Percentiles rank a stretch among this genome's conserved stretches.
Conservation (phyloP, 2,329 filamentous ascomycete species). For the Myriosclerotinia curreyana region DNA sequence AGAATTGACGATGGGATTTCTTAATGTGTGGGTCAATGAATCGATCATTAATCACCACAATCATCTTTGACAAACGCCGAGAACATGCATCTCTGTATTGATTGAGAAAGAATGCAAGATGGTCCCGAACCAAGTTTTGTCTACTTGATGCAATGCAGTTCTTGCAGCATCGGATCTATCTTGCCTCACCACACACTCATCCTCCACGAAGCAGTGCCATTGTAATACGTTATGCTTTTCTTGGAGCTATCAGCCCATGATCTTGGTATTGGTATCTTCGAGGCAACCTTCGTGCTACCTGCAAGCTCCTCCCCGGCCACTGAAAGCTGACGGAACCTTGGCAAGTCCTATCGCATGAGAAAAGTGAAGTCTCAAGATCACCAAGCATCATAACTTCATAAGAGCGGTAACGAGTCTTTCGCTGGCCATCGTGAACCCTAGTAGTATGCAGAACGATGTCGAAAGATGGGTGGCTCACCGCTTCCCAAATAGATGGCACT, state of each 20-base stretch:
- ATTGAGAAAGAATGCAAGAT: not conserved
- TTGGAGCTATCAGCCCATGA: not conserved
- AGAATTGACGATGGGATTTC: not conserved
- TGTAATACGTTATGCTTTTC: not conserved
- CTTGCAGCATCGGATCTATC: not conserved
- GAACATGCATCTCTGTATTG: not conserved
- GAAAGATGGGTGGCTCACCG: not conserved
- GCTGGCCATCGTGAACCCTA: not conserved
- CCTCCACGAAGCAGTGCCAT: not conserved
- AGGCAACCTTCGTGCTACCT: not conserved
- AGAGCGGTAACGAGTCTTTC: not conserved
- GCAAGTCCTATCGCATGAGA: not conserved
- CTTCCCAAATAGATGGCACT: too few relatives aligned
- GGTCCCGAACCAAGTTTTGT: not conserved
- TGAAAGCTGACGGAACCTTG: not conserved
- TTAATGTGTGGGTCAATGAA: not conserved
- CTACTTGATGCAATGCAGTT: not conserved
- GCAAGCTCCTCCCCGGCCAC: not conserved
- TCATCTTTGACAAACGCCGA: not conserved
- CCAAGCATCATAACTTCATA: not conserved
- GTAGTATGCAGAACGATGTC: not conserved
- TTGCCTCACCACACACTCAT: not conserved
- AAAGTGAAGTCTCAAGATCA: not conserved
- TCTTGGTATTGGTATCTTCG: slow-evolving; percentile 5
- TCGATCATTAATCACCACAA: not conserved